Base-by-base conservation (phyloP, 176 grass and related monocot genomes). In the Stipa capillata region DNA sequence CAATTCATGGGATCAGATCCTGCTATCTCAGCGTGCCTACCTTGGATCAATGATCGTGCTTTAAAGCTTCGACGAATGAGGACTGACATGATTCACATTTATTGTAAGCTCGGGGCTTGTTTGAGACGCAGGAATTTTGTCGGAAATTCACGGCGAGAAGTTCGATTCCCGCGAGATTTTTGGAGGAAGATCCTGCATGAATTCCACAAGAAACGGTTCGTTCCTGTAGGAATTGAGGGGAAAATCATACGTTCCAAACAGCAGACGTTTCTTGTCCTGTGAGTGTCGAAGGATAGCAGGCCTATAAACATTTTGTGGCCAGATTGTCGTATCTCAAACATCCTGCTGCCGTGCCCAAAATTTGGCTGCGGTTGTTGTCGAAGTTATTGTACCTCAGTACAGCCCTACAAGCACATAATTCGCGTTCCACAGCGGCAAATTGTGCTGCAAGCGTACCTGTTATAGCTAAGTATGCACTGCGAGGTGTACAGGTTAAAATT, bases 21-120 rank as follows among this genome's bases (percentile, higher is more conserved):
- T 34, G 3, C 25, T 34, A 42, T 27, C 72, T 15, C 20, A 29
- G 45, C 40, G 8, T 31, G n/a, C 40, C 65, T 49, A 34, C 21
- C 75, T 65, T 37, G 49, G 77, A 29, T 16, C 15, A 74, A 33
- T 67, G 69, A 74, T 86, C 77, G 20, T 76, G 36, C 28, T 36
- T 56, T 45, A 72, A 12, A 39, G 50, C 15, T 32, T 55, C 45
- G 41, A 2, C 20, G 17, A 71, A 18, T 18, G 29, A 61, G 28
- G 58, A 61, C 18, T 61, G 58, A 25, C 56, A 16, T 31, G 57
- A 60, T 60, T 13, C n/a, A n/a, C n/a, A n/a, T n/a, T n/a, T n/a
- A n/a, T n/a, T n/a, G n/a, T n/a, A n/a, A n/a, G n/a, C n/a, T n/a
- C n/a, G n/a, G n/a, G n/a, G n/a, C n/a, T n/a, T n/a, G n/a, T n/a